phyloP scores from a whole-genome alignment of 2,329 filamentous ascomycete genomes.

The Pyrenochaeta sp. region DNA sequence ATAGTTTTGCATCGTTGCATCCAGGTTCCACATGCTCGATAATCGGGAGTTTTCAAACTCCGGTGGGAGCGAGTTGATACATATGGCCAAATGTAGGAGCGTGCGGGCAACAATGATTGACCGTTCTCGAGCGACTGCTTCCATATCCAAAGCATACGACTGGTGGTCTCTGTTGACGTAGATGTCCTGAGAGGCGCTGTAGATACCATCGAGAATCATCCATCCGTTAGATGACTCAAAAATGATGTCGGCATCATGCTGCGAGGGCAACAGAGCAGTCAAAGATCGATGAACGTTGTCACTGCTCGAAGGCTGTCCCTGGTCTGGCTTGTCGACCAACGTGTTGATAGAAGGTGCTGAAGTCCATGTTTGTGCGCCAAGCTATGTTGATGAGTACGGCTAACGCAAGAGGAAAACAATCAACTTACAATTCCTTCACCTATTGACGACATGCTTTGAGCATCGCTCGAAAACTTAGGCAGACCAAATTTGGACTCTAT shows the following conservation, averaged over 20 bases:
- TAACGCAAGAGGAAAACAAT: background rate
- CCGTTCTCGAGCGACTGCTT: conserved; percentile 36
- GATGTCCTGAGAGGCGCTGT: conserved; percentile 39
- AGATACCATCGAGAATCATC: conserved; percentile 43
- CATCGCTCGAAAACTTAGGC: conserved; percentile 31
- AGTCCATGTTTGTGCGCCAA: conserved; percentile 41
- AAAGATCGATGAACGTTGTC: conserved; percentile 36
- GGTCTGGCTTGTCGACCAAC: conserved; percentile 26
- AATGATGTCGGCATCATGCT: conserved; percentile 47
- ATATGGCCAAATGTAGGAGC: conserved; percentile 45
- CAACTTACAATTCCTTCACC: conserved; percentile 42
- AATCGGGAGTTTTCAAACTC: conserved; percentile 41
- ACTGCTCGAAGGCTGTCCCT: conserved; percentile 2
- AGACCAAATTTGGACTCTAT: conserved; percentile 28
- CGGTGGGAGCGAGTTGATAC: conserved; percentile 43
- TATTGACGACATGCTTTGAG: conserved; percentile 38
- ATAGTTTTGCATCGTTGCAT: conserved; percentile 45
- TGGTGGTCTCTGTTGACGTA: conserved; percentile 42
- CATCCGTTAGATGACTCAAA: conserved; percentile 49
- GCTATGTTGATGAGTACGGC: conserved; percentile 30
- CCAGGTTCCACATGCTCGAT: conserved; percentile 41
- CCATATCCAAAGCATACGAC: conserved; percentile 46
- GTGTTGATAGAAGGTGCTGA: conserved; percentile 41
- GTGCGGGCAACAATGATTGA: conserved; percentile 45
- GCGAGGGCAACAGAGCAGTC: conserved; percentile 42